Base-by-base conservation (phyloP, 164 flowering plant species). In the Chimonanthus praecox region DNA sequence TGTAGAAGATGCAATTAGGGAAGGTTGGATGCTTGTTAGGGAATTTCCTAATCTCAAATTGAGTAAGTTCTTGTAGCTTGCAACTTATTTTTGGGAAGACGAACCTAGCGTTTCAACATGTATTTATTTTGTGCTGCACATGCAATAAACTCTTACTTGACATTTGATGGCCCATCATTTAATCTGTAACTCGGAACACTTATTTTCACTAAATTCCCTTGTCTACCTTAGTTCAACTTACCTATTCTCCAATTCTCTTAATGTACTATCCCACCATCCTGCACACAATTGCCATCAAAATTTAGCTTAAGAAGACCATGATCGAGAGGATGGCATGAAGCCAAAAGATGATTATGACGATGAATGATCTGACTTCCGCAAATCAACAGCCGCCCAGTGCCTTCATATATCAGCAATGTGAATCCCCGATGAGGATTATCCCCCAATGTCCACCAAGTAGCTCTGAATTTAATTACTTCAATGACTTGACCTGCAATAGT, bases 1-100 rank as follows among this genome's bases (percentile, higher is more conserved):
- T 8, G 78, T 91, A 58, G 97, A 91, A 82, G 97, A 88, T 69
- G 81, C 88, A 72, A 86, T 91, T 49, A 84, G 86, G 75, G 86
- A 85, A 62, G 83, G 89, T 45, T 94, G 97, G 97, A 82, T 78
- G 47, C 78, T 72, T 80, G 82, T 84, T 49, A 75, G 69, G 74
- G 74, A 77, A 58, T 76, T 80, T 74, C 70, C 13, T 64, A 58
- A 71, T 47, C 64, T 81, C 21, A 74, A 74, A 76, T 71, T 58
- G 77, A 78, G 96, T 89, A 89, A 82, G 91, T 79, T 62, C 6
- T 73, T 46, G 20, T 16, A 51, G 47, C 47, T 66, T 43, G 4
- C 54, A 63, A 60, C 61, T 74, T 10, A 15, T 60, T 47, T 18
- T 47, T 74, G 54, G 5, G 65, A 15, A 67, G 10, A 48, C 20